Conservation (phyloP, 176 grass and related monocot species). For the Alopecurus myosuroides region DNA sequence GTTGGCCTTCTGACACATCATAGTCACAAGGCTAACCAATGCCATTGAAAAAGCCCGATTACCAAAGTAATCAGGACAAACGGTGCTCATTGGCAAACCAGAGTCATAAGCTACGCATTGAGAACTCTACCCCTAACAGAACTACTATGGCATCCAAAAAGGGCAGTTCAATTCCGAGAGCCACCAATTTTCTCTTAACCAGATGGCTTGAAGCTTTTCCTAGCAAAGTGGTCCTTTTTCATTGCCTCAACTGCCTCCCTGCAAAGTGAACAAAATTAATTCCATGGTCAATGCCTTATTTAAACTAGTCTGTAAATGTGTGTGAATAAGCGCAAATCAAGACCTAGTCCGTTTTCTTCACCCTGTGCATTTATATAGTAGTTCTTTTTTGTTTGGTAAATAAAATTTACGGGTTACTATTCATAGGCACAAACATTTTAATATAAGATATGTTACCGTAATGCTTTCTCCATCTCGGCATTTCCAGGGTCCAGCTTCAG, state of each 20-base stretch:
- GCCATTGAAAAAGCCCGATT: background rate
- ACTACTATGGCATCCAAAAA: background rate
- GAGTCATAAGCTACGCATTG: background rate
- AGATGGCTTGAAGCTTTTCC: conserved; percentile 5
- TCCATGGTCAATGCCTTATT: background rate
- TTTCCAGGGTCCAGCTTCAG: conserved; percentile 22
- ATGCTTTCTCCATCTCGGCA: conserved; percentile 15
- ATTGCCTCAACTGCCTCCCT: conserved; percentile 18
- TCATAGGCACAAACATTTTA: background rate
- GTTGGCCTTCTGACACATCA: background rate
- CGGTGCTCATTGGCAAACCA: background rate
- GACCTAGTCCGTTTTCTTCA: background rate
- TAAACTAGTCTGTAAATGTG: background rate
- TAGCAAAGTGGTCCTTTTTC: background rate
- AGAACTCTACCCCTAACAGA: background rate
- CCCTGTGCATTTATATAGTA: background rate
- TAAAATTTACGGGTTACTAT: background rate
- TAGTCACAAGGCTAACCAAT: background rate
- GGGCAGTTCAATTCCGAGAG: background rate
- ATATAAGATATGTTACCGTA: background rate
- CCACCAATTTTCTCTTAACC: background rate
- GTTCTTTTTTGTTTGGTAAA: background rate
- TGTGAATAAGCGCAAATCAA: background rate
- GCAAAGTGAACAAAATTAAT: background rate
- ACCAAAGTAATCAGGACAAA: background rate